phyloP scores from a whole-genome alignment of 2,329 filamentous ascomycete genomes.

The Metarhizium humberi region DNA sequence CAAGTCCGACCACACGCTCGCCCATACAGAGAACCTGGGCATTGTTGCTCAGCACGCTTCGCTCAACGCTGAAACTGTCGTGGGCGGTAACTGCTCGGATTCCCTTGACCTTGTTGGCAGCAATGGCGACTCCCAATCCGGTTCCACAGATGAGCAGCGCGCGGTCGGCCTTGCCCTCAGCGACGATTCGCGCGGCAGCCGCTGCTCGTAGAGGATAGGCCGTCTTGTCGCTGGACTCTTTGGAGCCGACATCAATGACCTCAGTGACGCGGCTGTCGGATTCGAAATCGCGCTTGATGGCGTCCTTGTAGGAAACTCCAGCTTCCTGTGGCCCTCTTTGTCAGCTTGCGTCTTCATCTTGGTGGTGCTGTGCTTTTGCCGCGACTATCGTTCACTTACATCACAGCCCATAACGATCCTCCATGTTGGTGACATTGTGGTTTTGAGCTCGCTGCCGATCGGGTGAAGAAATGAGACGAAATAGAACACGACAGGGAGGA shows the following conservation, averaged over 20 bases:
- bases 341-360: background rate
- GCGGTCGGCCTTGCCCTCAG: constrained; percentile 59
- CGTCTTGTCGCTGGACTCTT: constrained; percentile 59
- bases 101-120: constrained; percentile 81
- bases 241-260: constrained; percentile 67
- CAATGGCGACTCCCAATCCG: constrained; percentile 76
- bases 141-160: constrained; percentile 80
- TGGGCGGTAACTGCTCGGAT: constrained; percentile 84
- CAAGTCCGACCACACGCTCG: constrained; percentile 72
- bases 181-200: constrained; percentile 56
- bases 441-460: background rate
- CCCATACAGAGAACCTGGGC: constrained; percentile 83
- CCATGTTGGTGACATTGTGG: constrained; percentile 37
- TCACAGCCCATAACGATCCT: constrained; percentile 45
- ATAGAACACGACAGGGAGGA: background rate
- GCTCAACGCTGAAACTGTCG: constrained; percentile 76
- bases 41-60: constrained; percentile 73
- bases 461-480: background rate
- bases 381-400: constrained; percentile 25
- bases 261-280: constrained; percentile 55
- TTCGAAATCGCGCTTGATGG: constrained; percentile 64
- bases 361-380: background rate
- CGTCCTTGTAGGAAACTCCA: constrained; percentile 69
- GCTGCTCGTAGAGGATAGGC: constrained; percentile 75
- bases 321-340: constrained; percentile 43